These are phyloP conservation scores for Leccinum griseonigrum DNA, from an alignment of 1,284 basidiomycete species.

Conservation along the genomic window DNA sequence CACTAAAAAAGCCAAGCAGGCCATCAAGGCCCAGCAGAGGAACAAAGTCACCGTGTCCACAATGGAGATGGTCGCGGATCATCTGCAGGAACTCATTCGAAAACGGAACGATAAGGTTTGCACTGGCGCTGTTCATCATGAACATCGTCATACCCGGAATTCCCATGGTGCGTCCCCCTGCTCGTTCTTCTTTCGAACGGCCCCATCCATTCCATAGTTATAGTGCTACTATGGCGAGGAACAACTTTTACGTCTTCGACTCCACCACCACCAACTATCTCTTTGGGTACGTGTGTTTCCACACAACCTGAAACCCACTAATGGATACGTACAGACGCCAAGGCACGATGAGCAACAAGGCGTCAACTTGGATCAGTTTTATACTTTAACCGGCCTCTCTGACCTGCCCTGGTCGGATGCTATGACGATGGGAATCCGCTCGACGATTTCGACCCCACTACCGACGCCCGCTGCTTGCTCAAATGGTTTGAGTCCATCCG, in stretches of 20 bases:
- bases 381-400: conserved; percentile 87
- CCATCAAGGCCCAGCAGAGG: conserved; percentile 79
- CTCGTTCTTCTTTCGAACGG: background rate
- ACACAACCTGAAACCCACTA: background rate
- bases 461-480: conserved; percentile 70
- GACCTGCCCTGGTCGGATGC: conserved; percentile 76
- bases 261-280: conserved; percentile 86
- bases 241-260: conserved; percentile 83
- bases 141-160: conserved; percentile 85
- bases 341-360: conserved; percentile 78
- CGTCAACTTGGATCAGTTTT: conserved; percentile 70
- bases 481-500: conserved; percentile 73
- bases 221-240: conserved; percentile 87
- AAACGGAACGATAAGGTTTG: conserved; percentile 76
- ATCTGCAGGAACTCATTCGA: conserved; percentile 80
- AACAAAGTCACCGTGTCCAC: conserved; percentile 85
- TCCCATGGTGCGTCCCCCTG: conserved; percentile 49
- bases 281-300: conserved; percentile 43
- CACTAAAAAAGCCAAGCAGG: conserved; percentile 87
- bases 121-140: conserved; percentile 74
- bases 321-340: conserved; percentile 62
- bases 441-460: conserved; percentile 90
- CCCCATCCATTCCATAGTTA: conserved; percentile 4
- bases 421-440: conserved; percentile 85
- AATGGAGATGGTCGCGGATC: conserved; percentile 76